Base-by-base conservation (phyloP, 2,329 filamentous ascomycete species). In the Stachybotrys elegans region DNA sequence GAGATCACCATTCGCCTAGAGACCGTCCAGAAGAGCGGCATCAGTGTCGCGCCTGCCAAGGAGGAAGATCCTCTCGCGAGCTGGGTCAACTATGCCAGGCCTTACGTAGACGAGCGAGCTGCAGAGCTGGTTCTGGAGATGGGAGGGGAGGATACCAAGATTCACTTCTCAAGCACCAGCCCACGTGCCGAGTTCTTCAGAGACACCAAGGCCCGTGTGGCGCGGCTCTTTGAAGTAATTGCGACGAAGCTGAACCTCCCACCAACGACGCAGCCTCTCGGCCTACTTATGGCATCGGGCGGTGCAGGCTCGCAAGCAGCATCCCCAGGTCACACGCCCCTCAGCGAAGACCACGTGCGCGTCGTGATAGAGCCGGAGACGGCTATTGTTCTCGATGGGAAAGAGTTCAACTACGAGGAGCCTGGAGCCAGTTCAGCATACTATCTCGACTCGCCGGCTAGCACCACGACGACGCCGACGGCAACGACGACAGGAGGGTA, bases 1-100 rank as follows among this genome's bases (percentile, higher is more conserved):
- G 91, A 97, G 66, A 95, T 97, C 16, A 68, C 81, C 5, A 72
- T 97, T 23, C 78, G 88, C 1, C 67, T 97, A 3, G 84, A 93
- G 56, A 91, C 96, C 56, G 79, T 97, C n/a, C 81, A 92, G 25
- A 91, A 92, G 56, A 90, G 86, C 3, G 92, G 92, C 13, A 73
- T 96, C 38, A 80, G 81, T 14, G 77, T 93, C 51, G 69, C 68
- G 1, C 62, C 67, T 8, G 82, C 86, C 41, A 52, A 48, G 22
- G 49, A 45, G 16, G 63, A 63, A 32, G 53, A 54, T 4, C 55
- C 62, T 23, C 43, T 66, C 22, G 56, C 61, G 14, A 66, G 65
- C 32, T 86, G 79, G 72, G 81, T 95, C 22, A 80, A 81, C 50
- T 97, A 97, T 56, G 81, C 87, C 13, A 81, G 92, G 6, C 92